phyloP scores from a whole-genome alignment of 164 flowering plant genomes.

The Aristolochia californica region DNA sequence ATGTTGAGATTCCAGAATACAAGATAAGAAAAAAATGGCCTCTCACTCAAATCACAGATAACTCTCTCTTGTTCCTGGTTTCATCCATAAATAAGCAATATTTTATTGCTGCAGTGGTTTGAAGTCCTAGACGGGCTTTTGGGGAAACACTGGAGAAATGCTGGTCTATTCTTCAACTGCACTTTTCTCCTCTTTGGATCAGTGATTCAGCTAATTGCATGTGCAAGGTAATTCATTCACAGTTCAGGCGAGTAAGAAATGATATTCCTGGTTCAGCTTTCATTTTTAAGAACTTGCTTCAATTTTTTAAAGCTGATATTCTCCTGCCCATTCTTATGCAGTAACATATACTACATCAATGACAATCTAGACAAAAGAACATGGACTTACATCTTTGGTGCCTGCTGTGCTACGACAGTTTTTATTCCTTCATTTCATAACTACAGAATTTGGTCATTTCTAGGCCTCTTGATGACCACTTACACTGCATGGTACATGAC shows the following conservation, averaged over 20 bases:
- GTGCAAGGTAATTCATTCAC: conserved; percentile 56
- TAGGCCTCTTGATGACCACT: conserved; percentile 83
- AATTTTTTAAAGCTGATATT: not conserved
- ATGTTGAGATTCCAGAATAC: no score
- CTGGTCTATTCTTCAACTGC: conserved; percentile 69
- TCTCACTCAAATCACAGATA: no score
- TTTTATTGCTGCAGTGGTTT: conserved; percentile 51
- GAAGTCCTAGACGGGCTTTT: conserved; percentile 81
- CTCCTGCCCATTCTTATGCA: conserved; percentile 17
- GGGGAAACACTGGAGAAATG: conserved; percentile 69
- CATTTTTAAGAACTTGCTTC: not conserved
- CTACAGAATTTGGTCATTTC: conserved; percentile 80
- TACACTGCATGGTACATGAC: conserved; percentile 88
- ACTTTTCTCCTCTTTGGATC: conserved; percentile 79
- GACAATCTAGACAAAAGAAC: conserved; percentile 73
- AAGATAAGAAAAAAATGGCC: no score
- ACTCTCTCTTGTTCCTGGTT: no score
- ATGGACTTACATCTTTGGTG: conserved; percentile 85
- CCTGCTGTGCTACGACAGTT: conserved; percentile 78
- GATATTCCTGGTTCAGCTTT: not conserved
- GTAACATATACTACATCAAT: conserved; percentile 80
- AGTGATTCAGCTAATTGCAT: conserved; percentile 78
- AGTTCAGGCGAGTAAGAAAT: not conserved
- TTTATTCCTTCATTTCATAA: conserved; percentile 85
- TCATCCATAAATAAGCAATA: no score